A percentile compares a stretch with the other conserved stretches of the same genome.
These are phyloP conservation scores for Globisporangium nunn DNA, from an alignment of 352 stramenopile species.

Conservation along the genomic window DNA sequence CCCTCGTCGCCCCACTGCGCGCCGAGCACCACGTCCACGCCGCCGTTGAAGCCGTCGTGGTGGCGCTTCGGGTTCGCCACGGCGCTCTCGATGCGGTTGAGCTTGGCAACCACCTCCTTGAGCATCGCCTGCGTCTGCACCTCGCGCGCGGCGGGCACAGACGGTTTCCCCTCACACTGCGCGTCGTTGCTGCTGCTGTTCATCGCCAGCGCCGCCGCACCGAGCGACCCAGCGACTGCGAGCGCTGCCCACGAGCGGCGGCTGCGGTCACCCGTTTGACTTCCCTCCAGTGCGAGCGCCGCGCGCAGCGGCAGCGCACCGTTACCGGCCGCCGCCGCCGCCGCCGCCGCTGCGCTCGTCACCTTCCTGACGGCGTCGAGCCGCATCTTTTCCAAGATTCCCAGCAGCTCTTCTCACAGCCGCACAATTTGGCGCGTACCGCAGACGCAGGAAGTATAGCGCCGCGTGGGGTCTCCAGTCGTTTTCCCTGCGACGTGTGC, in stretches of 20 bases:
- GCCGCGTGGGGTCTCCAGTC: background rate
- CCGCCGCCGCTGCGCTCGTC: constrained; percentile 22
- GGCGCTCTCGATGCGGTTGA: constrained; percentile 83
- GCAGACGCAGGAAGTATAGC: background rate
- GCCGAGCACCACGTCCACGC: constrained; percentile 93
- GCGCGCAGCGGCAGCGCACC: constrained; percentile 24
- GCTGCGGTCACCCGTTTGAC: constrained; percentile 18
- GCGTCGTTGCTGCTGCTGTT: constrained; percentile 3
- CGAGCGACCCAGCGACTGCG: constrained; percentile 18
- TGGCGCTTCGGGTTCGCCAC: constrained; percentile 76
- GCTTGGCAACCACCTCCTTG: constrained; percentile 78
- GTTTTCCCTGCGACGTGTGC: constrained; percentile 12
- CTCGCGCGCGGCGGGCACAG: constrained; percentile 36
- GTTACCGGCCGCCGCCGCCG: constrained; percentile 13
- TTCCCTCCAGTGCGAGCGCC: constrained; percentile 35
- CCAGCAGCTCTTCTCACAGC: constrained; percentile 1
- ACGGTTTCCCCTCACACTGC: constrained; percentile 22
- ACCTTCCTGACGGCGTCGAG: constrained; percentile 40
- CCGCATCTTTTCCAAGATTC: constrained; percentile 43
- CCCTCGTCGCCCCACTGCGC: constrained; percentile 99
- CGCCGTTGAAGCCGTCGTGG: constrained; percentile 53
- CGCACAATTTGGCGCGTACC: constrained; percentile 1
- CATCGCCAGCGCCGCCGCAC: constrained; percentile 1
- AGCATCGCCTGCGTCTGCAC: constrained; percentile 60
- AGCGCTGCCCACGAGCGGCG: constrained; percentile 19